Evolutionary conservation across 352 stramenopile species (phyloP), one percentile per base, ranked within the genome.

Genomic region (Albugo candida): DNA sequence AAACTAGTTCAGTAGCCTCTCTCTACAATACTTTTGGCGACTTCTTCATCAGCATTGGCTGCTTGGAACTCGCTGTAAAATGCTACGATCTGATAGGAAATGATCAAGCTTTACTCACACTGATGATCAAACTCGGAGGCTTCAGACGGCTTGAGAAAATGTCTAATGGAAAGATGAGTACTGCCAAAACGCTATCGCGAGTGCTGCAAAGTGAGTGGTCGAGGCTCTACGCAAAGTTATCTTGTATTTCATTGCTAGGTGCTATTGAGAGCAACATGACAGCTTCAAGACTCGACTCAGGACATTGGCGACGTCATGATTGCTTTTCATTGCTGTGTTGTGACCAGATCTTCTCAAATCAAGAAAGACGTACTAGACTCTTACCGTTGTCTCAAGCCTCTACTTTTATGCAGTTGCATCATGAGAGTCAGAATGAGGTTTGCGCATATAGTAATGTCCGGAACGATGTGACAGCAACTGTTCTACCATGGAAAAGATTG

Each of bases 1-100:
- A 60, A 37, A 79, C 63, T 12, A 63, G 69, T 10, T 43, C 41
- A 5, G 48, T 63, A 1, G 60, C 73, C 17, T 49, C 47, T 40
- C 58, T 49, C 13, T 78, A 77, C 43, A 58, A 48, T n/a, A 49
- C 59, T 8, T 54, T 89, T 13, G 71, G 54, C 0, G 16, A 16
- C 12, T 60, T 77, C 13, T 63, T 89, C 14, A 59, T 67, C 18
- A 60, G 47, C 11, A 42, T 85, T 39, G 72, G 74, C 1, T 69
- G 87, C 36, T 53, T 55, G 0, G 57, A 75, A 18, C 59, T 77
- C 45, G 68, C 71, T 1, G 41, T 76, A 16, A 67, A 69, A 34
- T 87, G 70, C 36, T 57, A 83, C 19, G 77, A 87, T 49, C 20
- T 84, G 0, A 76, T 71, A 20, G 74, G 77, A 21, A 70, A 86